These are phyloP conservation scores for Wickerhamiella azymoides DNA, from an alignment of 805 yeast genomes.

Conservation along the genomic window DNA sequence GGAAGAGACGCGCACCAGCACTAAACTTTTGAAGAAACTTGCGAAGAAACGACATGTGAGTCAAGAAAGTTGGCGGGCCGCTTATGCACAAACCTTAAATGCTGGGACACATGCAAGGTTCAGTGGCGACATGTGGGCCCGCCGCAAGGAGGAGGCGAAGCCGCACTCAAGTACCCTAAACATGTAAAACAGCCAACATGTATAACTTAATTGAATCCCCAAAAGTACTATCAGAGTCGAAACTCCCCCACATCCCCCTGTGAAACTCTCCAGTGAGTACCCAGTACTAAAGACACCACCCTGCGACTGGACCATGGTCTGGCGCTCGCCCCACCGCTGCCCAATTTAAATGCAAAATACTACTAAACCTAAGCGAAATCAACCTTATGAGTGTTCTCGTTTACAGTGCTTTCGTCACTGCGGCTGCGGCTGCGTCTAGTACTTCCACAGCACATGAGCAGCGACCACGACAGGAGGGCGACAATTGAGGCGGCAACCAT, in stretches of 20 bases:
- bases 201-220: no score
- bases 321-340: no score
- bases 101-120: not conserved
- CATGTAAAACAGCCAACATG: no score
- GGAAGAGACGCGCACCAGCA: not conserved
- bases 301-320: no score
- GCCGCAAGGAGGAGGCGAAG: no score
- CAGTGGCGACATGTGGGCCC: not conserved
- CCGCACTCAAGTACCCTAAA: no score
- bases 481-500: conserved; percentile 37
- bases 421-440: conserved; percentile 12
- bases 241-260: no score
- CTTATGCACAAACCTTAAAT: not conserved
- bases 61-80: not conserved
- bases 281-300: no score
- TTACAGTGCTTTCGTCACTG: not conserved
- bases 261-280: no score
- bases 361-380: not conserved
- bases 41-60: not conserved
- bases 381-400: not conserved
- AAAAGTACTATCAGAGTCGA: no score
- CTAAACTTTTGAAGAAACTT: no score
- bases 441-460: conserved; percentile 32
- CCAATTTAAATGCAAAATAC: no score
- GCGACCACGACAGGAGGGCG: conserved; percentile 30